A percentile compares a stretch with the other conserved stretches of the same genome.
Evolutionary conservation across 2,329 filamentous ascomycete genomes (phyloP).

Genomic region (Calonectria montana): DNA sequence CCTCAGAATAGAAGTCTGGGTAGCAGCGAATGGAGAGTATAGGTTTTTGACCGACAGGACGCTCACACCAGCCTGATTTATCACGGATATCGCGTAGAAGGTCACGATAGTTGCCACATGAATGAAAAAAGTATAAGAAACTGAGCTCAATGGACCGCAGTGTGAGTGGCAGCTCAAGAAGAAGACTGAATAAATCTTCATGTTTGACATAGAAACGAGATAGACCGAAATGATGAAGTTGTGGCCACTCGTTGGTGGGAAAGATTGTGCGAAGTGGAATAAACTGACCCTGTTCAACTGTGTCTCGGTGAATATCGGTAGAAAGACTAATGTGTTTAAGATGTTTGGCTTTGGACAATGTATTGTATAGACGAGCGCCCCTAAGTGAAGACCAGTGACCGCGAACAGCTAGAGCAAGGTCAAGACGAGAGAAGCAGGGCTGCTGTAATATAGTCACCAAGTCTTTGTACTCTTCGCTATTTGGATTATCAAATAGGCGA

Average conservation of each 20-base stretch:
- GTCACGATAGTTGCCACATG: not conserved
- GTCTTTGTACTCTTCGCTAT: not conserved
- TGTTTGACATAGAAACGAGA: not conserved
- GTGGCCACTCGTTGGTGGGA: not conserved
- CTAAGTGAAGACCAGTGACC: not conserved
- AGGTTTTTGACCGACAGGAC: not conserved
- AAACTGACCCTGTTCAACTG: not conserved
- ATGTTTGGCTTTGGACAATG: not conserved
- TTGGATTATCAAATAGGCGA: not conserved
- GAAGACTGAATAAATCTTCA: not conserved
- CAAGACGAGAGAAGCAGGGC: not conserved
- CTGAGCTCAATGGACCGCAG: not conserved
- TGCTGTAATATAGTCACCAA: not conserved
- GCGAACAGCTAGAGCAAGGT: not conserved
- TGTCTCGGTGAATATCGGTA: not conserved
- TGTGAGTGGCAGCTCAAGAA: not conserved
- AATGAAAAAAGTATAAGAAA: not conserved
- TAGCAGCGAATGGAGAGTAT: not conserved
- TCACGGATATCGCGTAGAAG: not conserved
- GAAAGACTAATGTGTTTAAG: not conserved
- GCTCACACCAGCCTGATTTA: not conserved
- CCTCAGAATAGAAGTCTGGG: not conserved
- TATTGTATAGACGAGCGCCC: not conserved
- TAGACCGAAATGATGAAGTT: not conserved
- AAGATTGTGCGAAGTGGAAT: not conserved